Base-by-base conservation (phyloP, 2,329 filamentous ascomycete genomes). In the Fusarium pseudoanthophilum region DNA sequence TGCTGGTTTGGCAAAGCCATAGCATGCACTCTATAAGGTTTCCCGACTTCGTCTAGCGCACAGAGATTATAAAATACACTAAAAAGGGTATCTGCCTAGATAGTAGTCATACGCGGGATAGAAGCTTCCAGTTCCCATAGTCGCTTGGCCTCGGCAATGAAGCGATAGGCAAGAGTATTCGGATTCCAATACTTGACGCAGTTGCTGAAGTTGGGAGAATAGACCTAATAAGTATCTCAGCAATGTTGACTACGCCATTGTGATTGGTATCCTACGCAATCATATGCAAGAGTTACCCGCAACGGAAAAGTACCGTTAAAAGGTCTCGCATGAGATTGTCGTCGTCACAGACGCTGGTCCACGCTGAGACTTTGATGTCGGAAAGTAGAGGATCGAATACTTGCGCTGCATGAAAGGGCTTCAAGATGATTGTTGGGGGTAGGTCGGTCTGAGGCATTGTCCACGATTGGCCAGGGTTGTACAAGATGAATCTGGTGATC, bases 121-220 rank as follows among this genome's bases (percentile, higher is more conserved):
- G 64, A 67, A 40, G 76, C 67, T 52, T 84, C 80, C 1, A 83
- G 59, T 24, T 84, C 81, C 80, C 83, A 83, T 7, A 84, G 65
- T 5, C 82, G 79, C 36, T 80, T 81, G 0, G 82, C 82, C 70
- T 85, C 83, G 0, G 81, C 80, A 8, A 82, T 62, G 26, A 85
- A 84, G 5, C 78, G 77, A 34, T 83, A 84, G 0, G 66, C 49
- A 1, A 83, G 70, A 4, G 74, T 83, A 2, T 77, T 37, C 1
- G 82, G 81, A 21, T 80, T 80, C 82, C 82, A 84, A 53, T 80
- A 82, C 45, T 83, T 75, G 5, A 78, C 77, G 1, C 83, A 81
- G 4, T 79, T 69, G 1, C 70, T 46, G 24, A 81, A 71, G 1
- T 34, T 60, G 2, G 64, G 69, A 57, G 81, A 77, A 34, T 79